phyloP scores from a whole-genome alignment of 75 land plant species.

The Sequoia sempervirens region DNA sequence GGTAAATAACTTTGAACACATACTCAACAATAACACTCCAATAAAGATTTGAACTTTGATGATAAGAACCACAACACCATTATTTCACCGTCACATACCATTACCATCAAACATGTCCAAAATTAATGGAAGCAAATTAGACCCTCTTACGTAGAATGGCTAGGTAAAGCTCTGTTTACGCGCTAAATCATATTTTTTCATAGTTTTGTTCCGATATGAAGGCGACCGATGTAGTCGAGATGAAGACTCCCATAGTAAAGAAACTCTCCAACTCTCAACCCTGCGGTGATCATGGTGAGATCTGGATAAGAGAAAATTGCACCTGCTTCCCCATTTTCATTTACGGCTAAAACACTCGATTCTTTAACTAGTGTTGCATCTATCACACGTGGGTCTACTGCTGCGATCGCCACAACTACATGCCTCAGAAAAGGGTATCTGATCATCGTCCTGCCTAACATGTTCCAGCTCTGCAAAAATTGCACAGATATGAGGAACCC shows the following conservation, averaged over 20 bases:
- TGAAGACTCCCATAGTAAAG: constrained; percentile 11
- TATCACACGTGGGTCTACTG: background rate
- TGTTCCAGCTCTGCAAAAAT: background rate
- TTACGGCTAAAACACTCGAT: constrained; percentile 34
- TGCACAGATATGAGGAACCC: background rate
- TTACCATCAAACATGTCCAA: too few relatives aligned
- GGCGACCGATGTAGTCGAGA: background rate
- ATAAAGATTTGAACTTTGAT: too few relatives aligned
- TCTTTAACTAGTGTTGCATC: background rate
- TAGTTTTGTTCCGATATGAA: background rate
- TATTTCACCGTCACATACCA: too few relatives aligned
- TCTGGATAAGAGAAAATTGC: constrained; percentile 37
- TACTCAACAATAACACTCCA: too few relatives aligned
- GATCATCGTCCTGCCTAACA: background rate
- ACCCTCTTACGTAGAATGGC: too few relatives aligned
- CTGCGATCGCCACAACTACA: constrained; percentile 10
- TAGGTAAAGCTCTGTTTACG: too few relatives aligned
- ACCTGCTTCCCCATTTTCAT: constrained; percentile 39
- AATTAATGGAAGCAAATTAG: too few relatives aligned
- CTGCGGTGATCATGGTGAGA: constrained; percentile 24
- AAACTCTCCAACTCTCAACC: constrained; percentile 39
- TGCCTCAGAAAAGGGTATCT: constrained; percentile 37
- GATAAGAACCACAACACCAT: too few relatives aligned
- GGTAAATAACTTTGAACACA: too few relatives aligned
- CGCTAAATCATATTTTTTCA: too few relatives aligned